Base-by-base conservation (phyloP, 352 stramenopile species). In the Pythium brachiatum region DNA sequence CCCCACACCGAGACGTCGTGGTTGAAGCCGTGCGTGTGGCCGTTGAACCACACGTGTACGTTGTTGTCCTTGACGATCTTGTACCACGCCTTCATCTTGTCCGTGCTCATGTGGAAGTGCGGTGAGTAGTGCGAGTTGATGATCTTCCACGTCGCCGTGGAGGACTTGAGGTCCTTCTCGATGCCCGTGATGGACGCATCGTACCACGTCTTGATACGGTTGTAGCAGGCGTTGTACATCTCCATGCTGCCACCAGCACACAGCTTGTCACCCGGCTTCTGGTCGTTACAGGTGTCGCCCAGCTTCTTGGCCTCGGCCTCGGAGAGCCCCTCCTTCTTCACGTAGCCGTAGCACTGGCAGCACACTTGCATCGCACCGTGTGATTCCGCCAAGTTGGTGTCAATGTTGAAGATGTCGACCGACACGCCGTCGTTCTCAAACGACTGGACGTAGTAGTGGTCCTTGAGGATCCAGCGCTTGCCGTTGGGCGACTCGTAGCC, bases 111-210 rank as follows among this genome's bases (percentile, higher is more conserved):
- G 76, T 95, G 86, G 62, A 92, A 92, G 68, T 94, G 84, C 23
- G 87, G 85, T 53, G 85, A 95, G 76, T 95, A 95, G 74, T 95
- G 87, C 69, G 87, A 93, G 74, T 94, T 95, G 51, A 95, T 78
- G 52, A 94, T 72, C 78, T 94, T 95, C 79, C 83, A 95, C 11
- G 82, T 92, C 16, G 87, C 85, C 41, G 53, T 94, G 0, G 87
- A 95, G 3, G 67, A 66, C 57, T 72, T 70, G 6, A 95, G 59
- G 52, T 95, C 87, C 62, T 80, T 80, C 64, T 90, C 64, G 9
- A 92, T 71, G 38, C 91, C 77, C 16, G 60, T 67, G 1, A 94
- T 63, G 39, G 85, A 95, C 27, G 82, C 73, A 52, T 91, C 79
- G 72, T 82, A 91, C 87, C 87, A 95, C 52, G 72, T 68, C 61